Percentiles rank a stretch among this genome's conserved stretches.
phyloP scores from a whole-genome alignment of 1,139 yeast genomes.

The Suhomyces chickasaworum region DNA sequence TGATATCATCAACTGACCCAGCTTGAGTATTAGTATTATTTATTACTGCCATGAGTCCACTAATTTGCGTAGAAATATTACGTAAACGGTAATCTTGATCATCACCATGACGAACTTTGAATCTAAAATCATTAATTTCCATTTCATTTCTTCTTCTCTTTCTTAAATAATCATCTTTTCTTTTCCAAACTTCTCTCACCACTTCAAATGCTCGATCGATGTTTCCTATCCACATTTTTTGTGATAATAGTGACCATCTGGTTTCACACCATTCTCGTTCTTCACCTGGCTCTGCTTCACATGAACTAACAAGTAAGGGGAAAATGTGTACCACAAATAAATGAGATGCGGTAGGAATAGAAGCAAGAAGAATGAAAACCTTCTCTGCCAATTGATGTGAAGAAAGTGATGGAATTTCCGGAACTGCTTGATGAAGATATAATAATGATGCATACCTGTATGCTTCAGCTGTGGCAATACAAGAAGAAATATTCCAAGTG shows the following conservation, averaged over 20 bases:
- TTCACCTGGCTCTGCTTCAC: constrained; percentile 60
- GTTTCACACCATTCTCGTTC: constrained; percentile 63
- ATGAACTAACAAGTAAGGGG: constrained; percentile 63
- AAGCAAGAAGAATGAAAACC: constrained; percentile 58
- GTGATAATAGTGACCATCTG: constrained; percentile 58
- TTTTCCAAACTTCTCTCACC: constrained; percentile 69
- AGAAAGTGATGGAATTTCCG: constrained; percentile 59
- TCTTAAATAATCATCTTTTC: constrained; percentile 49
- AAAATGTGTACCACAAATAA: constrained; percentile 61
- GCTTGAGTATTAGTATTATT: constrained; percentile 25
- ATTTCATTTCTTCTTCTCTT: constrained; percentile 22
- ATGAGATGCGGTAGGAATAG: constrained; percentile 62
- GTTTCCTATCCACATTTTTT: constrained; percentile 64
- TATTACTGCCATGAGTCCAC: constrained; percentile 48
- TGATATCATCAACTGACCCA: constrained; percentile 33
- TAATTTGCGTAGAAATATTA: constrained; percentile 39
- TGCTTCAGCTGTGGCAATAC: constrained; percentile 70
- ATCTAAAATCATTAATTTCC: constrained; percentile 7
- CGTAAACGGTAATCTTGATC: constrained; percentile 26
- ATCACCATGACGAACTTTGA: constrained; percentile 15
- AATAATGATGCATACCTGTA: constrained; percentile 60
- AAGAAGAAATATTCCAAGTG: constrained; percentile 58
- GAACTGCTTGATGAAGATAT: constrained; percentile 68
- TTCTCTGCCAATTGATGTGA: constrained; percentile 62
- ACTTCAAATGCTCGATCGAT: constrained; percentile 66